Base-by-base conservation (phyloP, 805 yeast species). In the Metschnikowia lunata region DNA sequence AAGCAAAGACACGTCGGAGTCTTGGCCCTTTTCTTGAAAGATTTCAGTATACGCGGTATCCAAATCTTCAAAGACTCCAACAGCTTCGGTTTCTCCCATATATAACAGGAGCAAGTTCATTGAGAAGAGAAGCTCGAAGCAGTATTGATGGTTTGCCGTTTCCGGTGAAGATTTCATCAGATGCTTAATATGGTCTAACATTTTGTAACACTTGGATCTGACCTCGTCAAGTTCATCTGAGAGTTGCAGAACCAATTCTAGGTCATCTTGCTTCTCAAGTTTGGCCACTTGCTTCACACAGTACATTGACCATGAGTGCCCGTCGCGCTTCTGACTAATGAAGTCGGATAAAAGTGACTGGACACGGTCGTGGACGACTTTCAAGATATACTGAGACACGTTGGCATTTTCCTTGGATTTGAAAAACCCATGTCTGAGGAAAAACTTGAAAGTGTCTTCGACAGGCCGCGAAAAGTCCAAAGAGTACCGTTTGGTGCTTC, bases 101-200 rank as follows among this genome's bases (percentile, higher is more conserved):
- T 82, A 89, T 30, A 90, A 71, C 60, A 88, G 96, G 11, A 91
- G 59, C 18, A 89, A 63, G 4, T 83, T 83, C 76, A 86, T 79
- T 0, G 96, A 83, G 45, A 86, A 78, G 36, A 91, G 67, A 31
- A 87, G 66, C 61, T 88, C 95, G 57, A 91, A 83, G 35, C 88
- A 84, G 46, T 69, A 67, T 49, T 82, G 59, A 52, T 79, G 76
- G 46, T 72, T 63, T 57, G 61, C 8, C 48, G 39, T 4, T 55
- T 59, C 26, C 26, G 52, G 66, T 9, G 50, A 42, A 13, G 43
- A 41, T 18, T 55, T 54, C 41, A 48, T 42, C 6, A 56, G 43
- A 14, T 59, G 61, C 27, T 57, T 55, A 28, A 69, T 63, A 1
- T 56, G 44, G 8, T 49, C 46, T 38, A 88, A 66, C 2, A 76